Evolutionary conservation across 139 green algal species (phyloP), one percentile per base, ranked within the genome.

Genomic region (Pleodorina starrii): DNA sequence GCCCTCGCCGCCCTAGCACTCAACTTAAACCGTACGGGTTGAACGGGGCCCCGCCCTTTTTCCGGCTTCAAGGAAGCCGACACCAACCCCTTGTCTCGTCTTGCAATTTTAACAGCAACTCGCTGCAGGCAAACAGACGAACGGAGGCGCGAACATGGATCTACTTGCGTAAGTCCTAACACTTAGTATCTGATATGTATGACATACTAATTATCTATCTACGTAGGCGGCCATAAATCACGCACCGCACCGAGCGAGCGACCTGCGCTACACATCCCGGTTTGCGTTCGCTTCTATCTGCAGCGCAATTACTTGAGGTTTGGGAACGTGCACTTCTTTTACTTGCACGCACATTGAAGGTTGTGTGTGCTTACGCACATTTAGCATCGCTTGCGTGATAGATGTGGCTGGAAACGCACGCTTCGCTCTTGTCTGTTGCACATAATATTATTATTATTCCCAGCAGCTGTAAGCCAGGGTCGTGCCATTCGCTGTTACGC

Each of bases 111-210:
- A 77, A 77, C 74, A 82, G 74, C 76, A 85, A 54, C 42, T 36
- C 36, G 79, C 79, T 2, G 79, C 79, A 35, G 57, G 79, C 25
- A 59, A 57, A 3, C 27, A 43, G 6, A 43, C 57, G 0, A 75
- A 48, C 16, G 79, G 46, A 10, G 79, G 79, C 0, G 29, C 46
- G 0, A 59, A 50, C 38, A 86, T 86, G 79, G 79, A 86, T 54
- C 79, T 86, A 25, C 79, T 86, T 4, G 79, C 50, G 79, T 86
- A 36, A 59, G 79, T 75, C 1, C 16, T 40, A 5, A 38, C 10
- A 7, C 6, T 51, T 25, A 23, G 7, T 14, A 51, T 60, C n/a
- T 84, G 29, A 82, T 42, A 23, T 40, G 6, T 72, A 35, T 75
- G 11, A 44, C 11, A 75, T 44, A 14, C 17, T 78, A 19, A 51